Evolutionary conservation across 805 yeast genomes (phyloP).

Genomic region (Spathaspora sp.): DNA sequence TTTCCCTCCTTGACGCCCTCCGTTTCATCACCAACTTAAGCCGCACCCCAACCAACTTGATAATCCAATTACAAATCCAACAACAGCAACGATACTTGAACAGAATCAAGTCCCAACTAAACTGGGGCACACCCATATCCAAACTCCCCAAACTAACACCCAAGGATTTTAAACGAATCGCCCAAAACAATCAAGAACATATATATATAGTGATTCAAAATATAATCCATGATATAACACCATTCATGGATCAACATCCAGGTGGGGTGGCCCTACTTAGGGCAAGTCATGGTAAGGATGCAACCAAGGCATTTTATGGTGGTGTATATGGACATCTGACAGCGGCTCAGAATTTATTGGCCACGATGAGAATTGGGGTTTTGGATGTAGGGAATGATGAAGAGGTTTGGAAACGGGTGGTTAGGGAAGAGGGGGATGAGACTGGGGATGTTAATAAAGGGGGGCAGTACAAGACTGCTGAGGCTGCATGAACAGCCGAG

Average conservation of each 20-base stretch:
- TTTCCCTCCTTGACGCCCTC: conserved; percentile 47
- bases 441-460: conserved; percentile 10
- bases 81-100: conserved; percentile 83
- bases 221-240: conserved; percentile 89
- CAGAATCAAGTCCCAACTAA: conserved; percentile 67
- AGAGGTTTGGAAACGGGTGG: conserved; percentile 76
- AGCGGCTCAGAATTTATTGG: conserved; percentile 86
- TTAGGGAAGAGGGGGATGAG: conserved; percentile 60
- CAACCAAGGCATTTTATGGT: conserved; percentile 90
- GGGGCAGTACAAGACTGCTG: conserved; percentile 27
- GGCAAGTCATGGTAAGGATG: conserved; percentile 88
- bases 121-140: conserved; percentile 95
- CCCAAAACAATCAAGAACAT: conserved; percentile 38
- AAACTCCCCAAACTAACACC: conserved; percentile 67
- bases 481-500: conserved; percentile 25
- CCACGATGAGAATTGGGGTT: conserved; percentile 92
- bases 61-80: conserved; percentile 49
- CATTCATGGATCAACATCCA: conserved; percentile 88
- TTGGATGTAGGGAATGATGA: conserved; percentile 77
- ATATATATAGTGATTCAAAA: conserved; percentile 83
- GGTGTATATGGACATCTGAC: conserved; percentile 92
- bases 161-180: conserved; percentile 39
- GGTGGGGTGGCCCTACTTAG: conserved; percentile 81
- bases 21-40: conserved; percentile 61
- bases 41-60: conserved; percentile 63